A percentile compares a stretch with the other conserved stretches of the same genome.
Conservation (phyloP, 768 basidiomycete species). For the Lentinula detonsa region DNA sequence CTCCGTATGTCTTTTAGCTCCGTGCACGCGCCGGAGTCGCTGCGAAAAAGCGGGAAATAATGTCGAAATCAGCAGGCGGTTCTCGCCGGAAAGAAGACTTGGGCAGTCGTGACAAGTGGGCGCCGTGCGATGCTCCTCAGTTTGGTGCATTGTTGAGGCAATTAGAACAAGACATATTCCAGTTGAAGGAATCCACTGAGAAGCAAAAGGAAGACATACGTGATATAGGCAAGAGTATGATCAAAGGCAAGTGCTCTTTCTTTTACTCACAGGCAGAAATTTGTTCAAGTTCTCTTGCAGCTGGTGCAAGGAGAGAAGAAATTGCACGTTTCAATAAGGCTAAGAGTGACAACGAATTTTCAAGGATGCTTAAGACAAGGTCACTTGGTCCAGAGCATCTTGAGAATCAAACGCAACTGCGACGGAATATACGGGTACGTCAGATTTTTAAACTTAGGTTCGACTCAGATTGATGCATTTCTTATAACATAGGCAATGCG, state of each 20-base stretch:
- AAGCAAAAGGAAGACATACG: slow-evolving; percentile 37
- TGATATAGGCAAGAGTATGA: slow-evolving; percentile 57
- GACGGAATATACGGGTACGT: slow-evolving; percentile 66
- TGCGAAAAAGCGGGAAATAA: slow-evolving; percentile 25
- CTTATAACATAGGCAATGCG: slow-evolving; percentile 45
- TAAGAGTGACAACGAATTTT: slow-evolving; percentile 72
- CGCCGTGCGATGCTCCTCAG: slow-evolving; percentile 41
- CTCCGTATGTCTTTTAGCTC: slow-evolving; percentile 30
- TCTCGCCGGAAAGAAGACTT: slow-evolving; percentile 40
- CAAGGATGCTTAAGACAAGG: slow-evolving; percentile 63
- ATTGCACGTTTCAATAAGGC: slow-evolving; percentile 76
- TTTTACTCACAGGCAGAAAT: slow-evolving; percentile 20
- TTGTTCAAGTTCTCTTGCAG: slow-evolving; percentile 18
- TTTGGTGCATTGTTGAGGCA: slow-evolving; percentile 44
- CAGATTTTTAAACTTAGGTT: not conserved
- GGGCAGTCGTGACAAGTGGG: slow-evolving; percentile 44
- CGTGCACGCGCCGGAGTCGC: slow-evolving; percentile 30
- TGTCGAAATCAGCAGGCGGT: slow-evolving; percentile 28
- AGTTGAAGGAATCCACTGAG: slow-evolving; percentile 36
- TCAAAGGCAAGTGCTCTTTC: slow-evolving; percentile 47
- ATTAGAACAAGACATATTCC: slow-evolving; percentile 47
- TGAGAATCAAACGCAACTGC: slow-evolving; percentile 73
- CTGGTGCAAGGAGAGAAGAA: slow-evolving; percentile 78
- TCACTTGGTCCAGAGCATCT: slow-evolving; percentile 87
- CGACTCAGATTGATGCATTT: slow-evolving; percentile 6